Evolutionary conservation across 2,329 filamentous ascomycete genomes (phyloP).

Genomic region (Diaporthe ilicicola): DNA sequence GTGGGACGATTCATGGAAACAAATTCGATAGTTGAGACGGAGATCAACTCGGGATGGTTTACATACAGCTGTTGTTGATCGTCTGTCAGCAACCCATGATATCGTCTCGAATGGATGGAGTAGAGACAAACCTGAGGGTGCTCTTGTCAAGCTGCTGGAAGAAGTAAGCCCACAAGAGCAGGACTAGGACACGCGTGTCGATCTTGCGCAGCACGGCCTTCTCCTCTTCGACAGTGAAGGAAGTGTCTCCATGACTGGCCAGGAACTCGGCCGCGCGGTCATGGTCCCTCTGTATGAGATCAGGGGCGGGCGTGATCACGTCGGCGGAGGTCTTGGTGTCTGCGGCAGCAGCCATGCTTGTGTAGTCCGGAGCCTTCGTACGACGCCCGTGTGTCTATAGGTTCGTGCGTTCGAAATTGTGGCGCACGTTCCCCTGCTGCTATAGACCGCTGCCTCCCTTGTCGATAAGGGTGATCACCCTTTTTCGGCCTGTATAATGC

Average conservation of each 20-base stretch:
- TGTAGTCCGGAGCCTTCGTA: neutral
- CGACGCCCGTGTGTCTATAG: neutral
- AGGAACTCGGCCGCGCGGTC: constrained; percentile 55
- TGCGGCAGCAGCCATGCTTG: neutral
- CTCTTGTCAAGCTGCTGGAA: constrained; percentile 65
- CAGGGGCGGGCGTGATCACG: constrained; percentile 39
- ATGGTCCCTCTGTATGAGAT: constrained; percentile 41
- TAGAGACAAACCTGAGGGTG: constrained; percentile 40
- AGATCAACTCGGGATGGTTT: neutral
- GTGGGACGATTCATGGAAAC: neutral
- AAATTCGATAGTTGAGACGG: too few species aligned
- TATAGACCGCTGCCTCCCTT: too few species aligned
- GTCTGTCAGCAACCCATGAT: neutral
- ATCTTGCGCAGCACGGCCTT: constrained; percentile 55
- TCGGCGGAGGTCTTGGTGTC: constrained; percentile 25
- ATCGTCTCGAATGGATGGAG: neutral
- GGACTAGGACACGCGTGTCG: constrained; percentile 57
- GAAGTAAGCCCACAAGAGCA: constrained; percentile 64
- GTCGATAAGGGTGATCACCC: too few species aligned
- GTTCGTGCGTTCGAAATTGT: too few species aligned
- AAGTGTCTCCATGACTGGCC: constrained; percentile 46
- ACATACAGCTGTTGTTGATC: neutral
- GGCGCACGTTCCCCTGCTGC: too few species aligned
- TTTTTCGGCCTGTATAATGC: too few species aligned
- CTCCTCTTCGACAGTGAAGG: constrained; percentile 60